Evolutionary conservation across 768 basidiomycete species (phyloP).

Genomic region (Arthromyces matolae): DNA sequence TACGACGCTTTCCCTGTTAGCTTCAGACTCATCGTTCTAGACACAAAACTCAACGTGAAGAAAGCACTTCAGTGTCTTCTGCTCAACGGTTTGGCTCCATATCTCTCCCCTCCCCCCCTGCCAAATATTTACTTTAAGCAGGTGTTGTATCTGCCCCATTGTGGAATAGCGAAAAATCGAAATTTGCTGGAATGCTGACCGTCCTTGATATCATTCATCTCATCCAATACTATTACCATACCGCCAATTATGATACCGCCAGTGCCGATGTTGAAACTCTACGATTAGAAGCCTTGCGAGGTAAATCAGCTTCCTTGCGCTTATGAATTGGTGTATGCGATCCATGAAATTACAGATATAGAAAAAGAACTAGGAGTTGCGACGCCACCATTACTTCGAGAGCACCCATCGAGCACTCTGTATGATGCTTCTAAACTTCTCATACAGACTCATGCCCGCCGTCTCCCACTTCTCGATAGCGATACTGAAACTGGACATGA

Average conservation of each 20-base stretch:
- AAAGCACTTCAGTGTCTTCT: constrained; percentile 88
- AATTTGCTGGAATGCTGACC: constrained; percentile 97
- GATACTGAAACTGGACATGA: constrained; percentile 94
- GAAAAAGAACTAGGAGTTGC: constrained; percentile 90
- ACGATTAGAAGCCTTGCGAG: constrained; percentile 82
- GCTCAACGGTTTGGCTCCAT: constrained; percentile 62
- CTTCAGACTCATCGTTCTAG: constrained; percentile 94
- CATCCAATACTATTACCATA: constrained; percentile 96
- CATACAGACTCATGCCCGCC: constrained; percentile 92
- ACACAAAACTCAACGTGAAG: constrained; percentile 93
- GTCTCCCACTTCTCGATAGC: constrained; percentile 88
- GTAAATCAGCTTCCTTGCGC: constrained; percentile 36
- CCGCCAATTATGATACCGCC: constrained; percentile 79
- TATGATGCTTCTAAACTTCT: constrained; percentile 88
- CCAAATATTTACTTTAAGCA: constrained; percentile 28
- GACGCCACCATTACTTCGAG: constrained; percentile 83
- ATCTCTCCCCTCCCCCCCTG: constrained; percentile 3
- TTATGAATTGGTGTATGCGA: constrained; percentile 3
- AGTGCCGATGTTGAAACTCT: constrained; percentile 91
- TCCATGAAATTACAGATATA: constrained; percentile 61
- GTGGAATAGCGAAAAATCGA: constrained; percentile 93
- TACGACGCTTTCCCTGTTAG: constrained; percentile 98
- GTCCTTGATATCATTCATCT: constrained; percentile 99
- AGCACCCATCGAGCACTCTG: constrained; percentile 83
- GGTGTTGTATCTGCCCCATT: constrained; percentile 97